Evolutionary conservation across 2,329 filamentous ascomycete genomes (phyloP).

Genomic region (Grosmannia huntii): DNA sequence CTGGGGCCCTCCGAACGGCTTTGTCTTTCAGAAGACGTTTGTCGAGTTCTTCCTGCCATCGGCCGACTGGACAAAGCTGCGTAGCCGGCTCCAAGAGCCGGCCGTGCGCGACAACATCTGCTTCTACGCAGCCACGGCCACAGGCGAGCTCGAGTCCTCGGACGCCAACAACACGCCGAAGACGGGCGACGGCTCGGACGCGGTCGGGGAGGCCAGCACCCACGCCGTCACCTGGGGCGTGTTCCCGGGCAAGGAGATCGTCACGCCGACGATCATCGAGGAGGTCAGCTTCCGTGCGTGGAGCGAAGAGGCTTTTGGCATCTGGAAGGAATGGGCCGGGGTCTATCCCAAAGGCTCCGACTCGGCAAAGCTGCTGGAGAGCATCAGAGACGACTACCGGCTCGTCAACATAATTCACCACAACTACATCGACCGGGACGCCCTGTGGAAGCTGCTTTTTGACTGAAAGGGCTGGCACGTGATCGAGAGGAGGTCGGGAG

Average conservation of each 20-base stretch:
- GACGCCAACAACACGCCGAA: slow-evolving; percentile 27
- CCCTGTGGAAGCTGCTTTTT: slow-evolving; percentile 55
- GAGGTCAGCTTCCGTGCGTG: slow-evolving; percentile 94
- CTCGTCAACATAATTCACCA: slow-evolving; percentile 86
- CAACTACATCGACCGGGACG: slow-evolving; percentile 57
- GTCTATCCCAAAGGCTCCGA: slow-evolving; percentile 67
- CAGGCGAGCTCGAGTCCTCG: slow-evolving; percentile 66
- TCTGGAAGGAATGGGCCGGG: slow-evolving; percentile 87
- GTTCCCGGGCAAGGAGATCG: slow-evolving; percentile 96
- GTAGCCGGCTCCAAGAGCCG: slow-evolving; percentile 42
- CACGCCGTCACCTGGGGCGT: slow-evolving; percentile 99
- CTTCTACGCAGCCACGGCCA: slow-evolving; percentile 75
- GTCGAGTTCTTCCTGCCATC: slow-evolving; percentile 86
- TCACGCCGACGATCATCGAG: slow-evolving; percentile 96
- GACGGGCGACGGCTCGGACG: slow-evolving; percentile 14
- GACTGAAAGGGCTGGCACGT: neutral
- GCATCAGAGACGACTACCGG: slow-evolving; percentile 60
- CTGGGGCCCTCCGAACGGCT: slow-evolving; percentile 86
- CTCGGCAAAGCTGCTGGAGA: slow-evolving; percentile 58
- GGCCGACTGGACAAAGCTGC: slow-evolving; percentile 57
- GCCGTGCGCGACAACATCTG: slow-evolving; percentile 56
- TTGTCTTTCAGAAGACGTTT: slow-evolving; percentile 97
- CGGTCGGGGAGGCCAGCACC: slow-evolving; percentile 39
- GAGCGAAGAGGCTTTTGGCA: slow-evolving; percentile 90
- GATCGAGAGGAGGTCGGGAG: neutral